Base-by-base conservation (phyloP, 371 early-diverging fungal species). In the Batkoa obscura region DNA sequence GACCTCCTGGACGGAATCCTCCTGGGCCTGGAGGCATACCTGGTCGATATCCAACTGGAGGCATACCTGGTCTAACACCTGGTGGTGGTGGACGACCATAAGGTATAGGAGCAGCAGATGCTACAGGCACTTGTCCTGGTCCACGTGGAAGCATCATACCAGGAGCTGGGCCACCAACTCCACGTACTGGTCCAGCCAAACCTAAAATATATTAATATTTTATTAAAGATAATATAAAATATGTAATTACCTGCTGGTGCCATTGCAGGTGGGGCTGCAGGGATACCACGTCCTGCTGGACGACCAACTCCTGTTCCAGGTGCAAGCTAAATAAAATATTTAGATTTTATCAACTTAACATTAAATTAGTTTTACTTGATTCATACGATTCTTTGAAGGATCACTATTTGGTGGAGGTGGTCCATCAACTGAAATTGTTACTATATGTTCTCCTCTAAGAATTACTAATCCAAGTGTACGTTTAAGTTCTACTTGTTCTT, bases 381-480 rank as follows among this genome's bases (percentile, higher is more conserved):
- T 64, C 46, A 69, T 38, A 32, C 79, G 68, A 23, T 74, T 64
- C 65, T 74, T 75, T 47, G 71, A 65, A 47, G 78, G 78, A 38
- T 79, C 80, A 0, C 67, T 59, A 48, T 71, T 66, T 65, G 81
- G 77, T 13, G 94, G 95, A 46, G 94, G 95, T 38, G 90, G 90
- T 13, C 86, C 84, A 56, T 93, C 95, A 30, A 94, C 81, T 58
- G 84, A 86, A 66, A 97, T 74, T 63, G 81, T 83, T 45, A 94
- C 87, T 57, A 97, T 84, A 23, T 70, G 83, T 64, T 94, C 95
- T 39, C 97, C 97, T 49, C 97, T 76, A 63, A 97, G 68, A 58
- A 97, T 87, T 35, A 97, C 88, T 58, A 97, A 71, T 48, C 97
- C 97, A 45, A 97, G 70, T 32, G 88, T 79, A 58, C 97, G 79